Evolutionary conservation across 1,284 basidiomycete species (phyloP).

Genomic region (Naganishia sp.): DNA sequence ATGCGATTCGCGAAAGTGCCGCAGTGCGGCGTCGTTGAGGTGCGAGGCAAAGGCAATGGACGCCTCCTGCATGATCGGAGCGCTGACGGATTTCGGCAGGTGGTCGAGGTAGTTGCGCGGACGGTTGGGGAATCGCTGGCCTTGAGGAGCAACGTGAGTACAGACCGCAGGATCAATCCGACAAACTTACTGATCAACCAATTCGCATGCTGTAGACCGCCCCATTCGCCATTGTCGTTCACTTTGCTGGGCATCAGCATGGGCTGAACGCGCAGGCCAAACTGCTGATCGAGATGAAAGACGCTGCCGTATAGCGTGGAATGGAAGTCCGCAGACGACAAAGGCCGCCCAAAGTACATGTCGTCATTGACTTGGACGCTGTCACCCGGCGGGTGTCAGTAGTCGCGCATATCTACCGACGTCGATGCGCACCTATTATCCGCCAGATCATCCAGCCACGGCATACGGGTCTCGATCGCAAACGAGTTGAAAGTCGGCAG

Average conservation of each 20-base stretch:
- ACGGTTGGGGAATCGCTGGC: conserved; percentile 45
- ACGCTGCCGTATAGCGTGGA: conserved; percentile 50
- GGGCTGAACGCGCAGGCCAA: conserved; percentile 44
- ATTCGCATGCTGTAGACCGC: conserved; percentile 51
- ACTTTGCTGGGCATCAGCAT: conserved; percentile 40
- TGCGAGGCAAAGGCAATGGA: conserved; percentile 48
- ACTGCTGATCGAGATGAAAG: conserved; percentile 45
- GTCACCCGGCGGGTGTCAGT: background rate
- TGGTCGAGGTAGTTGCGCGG: conserved; percentile 49
- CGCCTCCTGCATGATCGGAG: conserved; percentile 48
- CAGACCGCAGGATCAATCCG: too few relatives aligned
- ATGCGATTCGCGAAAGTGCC: conserved; percentile 46
- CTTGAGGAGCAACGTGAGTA: background rate
- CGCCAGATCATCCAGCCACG: conserved; percentile 47
- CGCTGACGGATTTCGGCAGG: conserved; percentile 48
- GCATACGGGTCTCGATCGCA: conserved; percentile 48
- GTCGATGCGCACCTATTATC: conserved; percentile 32
- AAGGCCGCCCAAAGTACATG: conserved; percentile 44
- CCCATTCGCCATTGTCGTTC: conserved; percentile 46
- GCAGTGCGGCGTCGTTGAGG: conserved; percentile 40
- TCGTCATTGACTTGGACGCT: conserved; percentile 50
- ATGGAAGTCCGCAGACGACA: conserved; percentile 44
- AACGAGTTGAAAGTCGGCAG: conserved; percentile 51
- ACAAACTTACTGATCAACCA: conserved; percentile 39
- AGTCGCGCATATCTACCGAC: background rate